Evolutionary conservation across 176 grass and related monocot genomes (phyloP), one percentile per base, ranked within the genome.

Genomic region (Calamus simplicifolius): DNA sequence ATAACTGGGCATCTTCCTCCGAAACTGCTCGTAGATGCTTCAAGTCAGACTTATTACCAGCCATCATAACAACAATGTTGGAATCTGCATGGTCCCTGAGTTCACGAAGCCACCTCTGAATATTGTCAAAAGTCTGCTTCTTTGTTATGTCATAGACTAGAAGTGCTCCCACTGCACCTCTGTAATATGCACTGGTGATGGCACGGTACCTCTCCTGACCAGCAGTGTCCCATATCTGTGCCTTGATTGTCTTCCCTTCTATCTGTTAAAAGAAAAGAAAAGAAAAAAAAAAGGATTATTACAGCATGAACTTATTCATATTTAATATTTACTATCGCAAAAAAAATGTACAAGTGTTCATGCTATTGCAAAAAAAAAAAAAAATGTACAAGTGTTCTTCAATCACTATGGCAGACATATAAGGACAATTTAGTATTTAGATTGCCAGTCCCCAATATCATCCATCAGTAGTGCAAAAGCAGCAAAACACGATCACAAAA

Each of bases 171-270:
- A 63, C 60, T 2, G 60, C 60, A 49, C 60, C 60, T 43, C 60
- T 18, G 60, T 63, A 63, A 21, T 63, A 63, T 6, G 60, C 60
- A 16, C 60, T 63, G 60, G 60, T 49, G 18, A 63, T 63, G 35
- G 60, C 60, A 25, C 60, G 60, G 38, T 63, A 63, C 60, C 60
- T 63, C 38, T 63, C 60, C 49, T 63, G 60, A 12, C 60, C 60
- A 25, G 60, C 60, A 16, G 60, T 63, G 60, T 63, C 60, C 60
- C 60, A 63, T 23, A 63, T 63, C 18, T 63, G 60, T 0, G 18
- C 35, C n/a, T 63, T 63, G 18, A 63, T 4, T 21, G 31, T 63
- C 60, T 63, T 63, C n/a, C 19, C 60, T 43, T 63, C 60, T 23
- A 63, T 26, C 60, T 63, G 60, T 16, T 26, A 2, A 25, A 17